These are phyloP conservation scores for Cryptococcus sp. DNA, from an alignment of 1,284 basidiomycete genomes.

Conservation along the genomic window DNA sequence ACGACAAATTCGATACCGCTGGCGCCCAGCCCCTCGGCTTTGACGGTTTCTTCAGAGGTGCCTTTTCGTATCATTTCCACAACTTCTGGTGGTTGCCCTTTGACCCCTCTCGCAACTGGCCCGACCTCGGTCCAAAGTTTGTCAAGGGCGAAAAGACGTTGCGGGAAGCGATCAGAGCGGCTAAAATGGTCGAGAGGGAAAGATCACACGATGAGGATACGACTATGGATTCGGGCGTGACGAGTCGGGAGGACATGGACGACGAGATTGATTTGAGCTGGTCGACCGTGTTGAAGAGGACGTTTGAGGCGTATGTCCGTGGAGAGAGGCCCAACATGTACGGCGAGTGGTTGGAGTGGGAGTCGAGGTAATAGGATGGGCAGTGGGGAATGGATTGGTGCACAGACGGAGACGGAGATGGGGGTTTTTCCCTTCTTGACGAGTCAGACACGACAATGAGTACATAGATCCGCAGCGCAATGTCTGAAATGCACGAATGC, in stretches of 20 bases:
- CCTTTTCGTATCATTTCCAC: slow-evolving; percentile 81
- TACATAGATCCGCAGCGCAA: no score
- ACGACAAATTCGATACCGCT: slow-evolving; percentile 60
- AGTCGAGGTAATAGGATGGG: slow-evolving; percentile 1
- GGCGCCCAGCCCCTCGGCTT: slow-evolving; percentile 71
- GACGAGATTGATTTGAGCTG: slow-evolving; percentile 73
- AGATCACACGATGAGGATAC: slow-evolving; percentile 11
- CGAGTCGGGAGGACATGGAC: slow-evolving; percentile 34
- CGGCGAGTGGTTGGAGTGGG: slow-evolving; percentile 63
- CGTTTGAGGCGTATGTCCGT: slow-evolving; percentile 80
- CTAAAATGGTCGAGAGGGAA: slow-evolving; percentile 18
- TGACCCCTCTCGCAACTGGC: slow-evolving; percentile 80
- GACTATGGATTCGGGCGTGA: slow-evolving; percentile 13
- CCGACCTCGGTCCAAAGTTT: slow-evolving; percentile 79
- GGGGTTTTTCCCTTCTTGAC: no score
- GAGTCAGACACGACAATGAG: no score
- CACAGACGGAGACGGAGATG: no score
- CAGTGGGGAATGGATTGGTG: no score
- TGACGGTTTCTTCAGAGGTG: slow-evolving; percentile 78
- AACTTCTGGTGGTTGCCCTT: slow-evolving; percentile 92
- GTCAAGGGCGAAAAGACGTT: slow-evolving; percentile 61
- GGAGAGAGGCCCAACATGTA: slow-evolving; percentile 88
- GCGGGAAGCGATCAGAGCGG: slow-evolving; percentile 38
- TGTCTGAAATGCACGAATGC: no score
- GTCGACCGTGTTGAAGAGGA: slow-evolving; percentile 83